phyloP scores from a whole-genome alignment of 768 basidiomycete genomes.

The Suillus paluster region DNA sequence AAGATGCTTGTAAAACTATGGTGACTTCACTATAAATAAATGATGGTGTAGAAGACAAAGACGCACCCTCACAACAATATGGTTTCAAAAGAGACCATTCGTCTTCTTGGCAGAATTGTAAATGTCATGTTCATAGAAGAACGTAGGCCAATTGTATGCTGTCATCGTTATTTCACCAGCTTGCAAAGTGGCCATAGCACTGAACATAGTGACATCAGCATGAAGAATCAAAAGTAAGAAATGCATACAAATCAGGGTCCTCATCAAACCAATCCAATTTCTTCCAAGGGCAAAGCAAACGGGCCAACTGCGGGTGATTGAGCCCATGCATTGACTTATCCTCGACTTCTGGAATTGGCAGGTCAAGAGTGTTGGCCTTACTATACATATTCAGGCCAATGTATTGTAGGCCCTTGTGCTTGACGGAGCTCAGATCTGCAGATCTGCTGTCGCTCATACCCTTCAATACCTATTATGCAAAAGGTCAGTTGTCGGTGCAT shows the following conservation, averaged over 20 bases:
- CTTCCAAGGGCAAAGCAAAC: conserved; percentile 3
- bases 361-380: not conserved
- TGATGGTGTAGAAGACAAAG: not conserved
- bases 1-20: conserved; percentile 7
- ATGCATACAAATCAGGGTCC: conserved; percentile 1
- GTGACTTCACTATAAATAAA: not conserved
- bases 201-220: not conserved
- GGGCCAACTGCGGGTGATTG: conserved; percentile 3
- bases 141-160: conserved; percentile 7
- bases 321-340: conserved; percentile 7
- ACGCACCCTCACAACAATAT: not conserved
- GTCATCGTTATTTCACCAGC: not conserved
- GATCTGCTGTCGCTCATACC: conserved; percentile 5
- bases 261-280: conserved; percentile 4
- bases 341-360: not conserved
- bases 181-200: conserved; percentile 2
- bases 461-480: not conserved
- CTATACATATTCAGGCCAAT: not conserved
- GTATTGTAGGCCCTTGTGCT: conserved; percentile 3
- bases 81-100: conserved; percentile 1
- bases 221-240: not conserved
- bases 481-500: not conserved
- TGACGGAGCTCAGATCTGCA: conserved; percentile 5
- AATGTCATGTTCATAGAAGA: not conserved
- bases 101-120: not conserved